Percentiles rank a stretch among this genome's conserved stretches.
Conservation (phyloP, 169 alveolate genomes). For the Fabrea salina region DNA sequence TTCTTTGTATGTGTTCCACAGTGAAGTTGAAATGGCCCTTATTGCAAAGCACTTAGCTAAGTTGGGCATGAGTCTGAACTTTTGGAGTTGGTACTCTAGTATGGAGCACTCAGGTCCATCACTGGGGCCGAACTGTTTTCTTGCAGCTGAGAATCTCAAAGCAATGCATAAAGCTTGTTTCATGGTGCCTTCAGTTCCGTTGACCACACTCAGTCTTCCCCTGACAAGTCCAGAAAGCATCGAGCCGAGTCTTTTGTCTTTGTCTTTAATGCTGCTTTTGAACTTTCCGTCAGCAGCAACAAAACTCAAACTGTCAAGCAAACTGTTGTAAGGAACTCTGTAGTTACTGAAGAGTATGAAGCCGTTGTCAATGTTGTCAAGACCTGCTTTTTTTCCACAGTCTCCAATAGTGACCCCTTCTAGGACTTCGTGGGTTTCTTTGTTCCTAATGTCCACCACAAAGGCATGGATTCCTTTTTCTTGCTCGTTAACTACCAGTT, state of each 20-base stretch:
- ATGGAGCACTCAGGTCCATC: slow-evolving; percentile 44
- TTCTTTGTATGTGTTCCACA: not conserved
- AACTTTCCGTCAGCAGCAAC: slow-evolving; percentile 61
- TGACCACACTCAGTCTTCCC: not conserved
- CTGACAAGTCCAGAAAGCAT: slow-evolving; percentile 47
- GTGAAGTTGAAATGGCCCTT: not conserved
- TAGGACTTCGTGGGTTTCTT: slow-evolving; percentile 54
- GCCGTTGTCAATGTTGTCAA: slow-evolving; percentile 63
- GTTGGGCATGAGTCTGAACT: slow-evolving; percentile 18
- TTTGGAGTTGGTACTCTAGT: slow-evolving; percentile 39
- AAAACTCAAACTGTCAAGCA: slow-evolving; percentile 52
- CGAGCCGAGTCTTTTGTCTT: slow-evolving; percentile 63
- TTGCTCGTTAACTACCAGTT: slow-evolving; percentile 46
- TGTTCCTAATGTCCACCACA: slow-evolving; percentile 54
- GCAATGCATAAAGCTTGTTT: slow-evolving; percentile 54
- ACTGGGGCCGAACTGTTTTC: slow-evolving; percentile 60
- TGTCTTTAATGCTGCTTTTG: slow-evolving; percentile 43
- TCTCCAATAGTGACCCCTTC: slow-evolving; percentile 69
- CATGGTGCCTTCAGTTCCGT: slow-evolving; percentile 7
- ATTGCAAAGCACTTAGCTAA: slow-evolving; percentile 54
- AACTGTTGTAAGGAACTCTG: slow-evolving; percentile 49
- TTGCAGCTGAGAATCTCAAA: slow-evolving; percentile 50
- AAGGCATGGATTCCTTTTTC: slow-evolving; percentile 66
- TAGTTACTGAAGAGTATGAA: slow-evolving; percentile 54
- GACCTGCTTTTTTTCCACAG: slow-evolving; percentile 63